phyloP scores from a whole-genome alignment of 1,284 basidiomycete genomes.

The Ceratorhiza oryzae-sativae region DNA sequence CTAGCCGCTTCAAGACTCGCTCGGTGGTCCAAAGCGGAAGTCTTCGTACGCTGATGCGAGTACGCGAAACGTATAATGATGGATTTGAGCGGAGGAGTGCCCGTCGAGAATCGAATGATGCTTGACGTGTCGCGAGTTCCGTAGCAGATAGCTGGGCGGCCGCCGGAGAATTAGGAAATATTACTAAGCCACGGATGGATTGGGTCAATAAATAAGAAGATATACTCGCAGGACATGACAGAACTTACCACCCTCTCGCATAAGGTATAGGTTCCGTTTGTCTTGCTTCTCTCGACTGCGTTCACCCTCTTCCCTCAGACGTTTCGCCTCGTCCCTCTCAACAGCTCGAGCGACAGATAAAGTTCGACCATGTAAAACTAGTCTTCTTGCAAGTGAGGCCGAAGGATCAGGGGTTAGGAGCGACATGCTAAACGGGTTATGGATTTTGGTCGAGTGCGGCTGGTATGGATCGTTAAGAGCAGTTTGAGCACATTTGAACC shows the following conservation, averaged over 20 bases:
- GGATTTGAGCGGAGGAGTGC: slow-evolving; percentile 88
- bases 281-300: slow-evolving; percentile 87
- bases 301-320: slow-evolving; percentile 87
- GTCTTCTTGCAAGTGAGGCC: slow-evolving; percentile 77
- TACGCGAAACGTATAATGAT: slow-evolving; percentile 91
- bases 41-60: slow-evolving; percentile 91
- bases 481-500: not conserved
- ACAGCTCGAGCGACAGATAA: slow-evolving; percentile 92
- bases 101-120: slow-evolving; percentile 83
- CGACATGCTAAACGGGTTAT: slow-evolving; percentile 86
- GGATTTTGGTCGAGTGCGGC: slow-evolving; percentile 49
- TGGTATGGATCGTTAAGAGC: slow-evolving; percentile 48
- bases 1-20: slow-evolving; percentile 86
- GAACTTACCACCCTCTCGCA: slow-evolving; percentile 88
- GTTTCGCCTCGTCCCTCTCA: slow-evolving; percentile 84
- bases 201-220: not conserved
- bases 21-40: slow-evolving; percentile 91
- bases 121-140: slow-evolving; percentile 84
- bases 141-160: slow-evolving; percentile 70
- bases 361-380: slow-evolving; percentile 93
- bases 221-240: not conserved
- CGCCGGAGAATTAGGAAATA: slow-evolving; percentile 84
- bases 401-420: slow-evolving; percentile 96
- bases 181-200: slow-evolving; percentile 61
- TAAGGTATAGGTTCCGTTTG: slow-evolving; percentile 94